Base-by-base conservation (phyloP, 106 monocot species). In the Chionographis japonica region DNA sequence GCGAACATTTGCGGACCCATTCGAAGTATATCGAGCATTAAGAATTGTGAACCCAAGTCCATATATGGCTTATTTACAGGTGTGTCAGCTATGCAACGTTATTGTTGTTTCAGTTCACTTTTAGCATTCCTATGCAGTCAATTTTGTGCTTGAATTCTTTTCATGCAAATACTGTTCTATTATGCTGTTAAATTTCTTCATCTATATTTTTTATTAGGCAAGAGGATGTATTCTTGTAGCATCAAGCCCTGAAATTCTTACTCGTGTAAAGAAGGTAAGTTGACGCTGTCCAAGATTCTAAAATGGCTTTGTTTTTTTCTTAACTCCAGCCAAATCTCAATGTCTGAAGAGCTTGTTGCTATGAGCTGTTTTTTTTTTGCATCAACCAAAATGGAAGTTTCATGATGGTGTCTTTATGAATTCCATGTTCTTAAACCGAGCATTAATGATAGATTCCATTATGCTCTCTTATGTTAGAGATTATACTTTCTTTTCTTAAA, bases 11-110 rank as follows among this genome's bases (percentile, higher is more conserved):
- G 89, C 92, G 55, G 89, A 92, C 62, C 97, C 92, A 52, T 98
- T 98, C 81, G 97, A 98, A 79, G 85, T 98, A 20, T 98, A 98
- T 52, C 86, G 97, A 75, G 78, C 97, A 71, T 74, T 98, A 40
- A 80, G 97, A 68, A 77, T 93, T 42, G 97, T 98, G 59, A 98
- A 98, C 79, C 97, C 97, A 62, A 98, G 97, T 72, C 97, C 97
- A 12, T 87, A 98, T 77, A 92, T 98, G 92, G 69, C 85, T 40
- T 98, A 98, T 62, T 75, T 98, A 52, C 97, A 98, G 78, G 95
- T 92, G 14, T 37, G 37, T 60, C 9, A 43, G 35, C 36, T 63
- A 0, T 46, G 46, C 46, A 46, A 37, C 38, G 14, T 37, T 54
- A 50, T 63, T 43, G 14, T 54, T 56, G 19, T 38, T 38, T 55